Percentiles rank a stretch among this genome's conserved stretches.
Conservation (phyloP, 1,139 yeast genomes). For the Suhomyces yuchorum region DNA sequence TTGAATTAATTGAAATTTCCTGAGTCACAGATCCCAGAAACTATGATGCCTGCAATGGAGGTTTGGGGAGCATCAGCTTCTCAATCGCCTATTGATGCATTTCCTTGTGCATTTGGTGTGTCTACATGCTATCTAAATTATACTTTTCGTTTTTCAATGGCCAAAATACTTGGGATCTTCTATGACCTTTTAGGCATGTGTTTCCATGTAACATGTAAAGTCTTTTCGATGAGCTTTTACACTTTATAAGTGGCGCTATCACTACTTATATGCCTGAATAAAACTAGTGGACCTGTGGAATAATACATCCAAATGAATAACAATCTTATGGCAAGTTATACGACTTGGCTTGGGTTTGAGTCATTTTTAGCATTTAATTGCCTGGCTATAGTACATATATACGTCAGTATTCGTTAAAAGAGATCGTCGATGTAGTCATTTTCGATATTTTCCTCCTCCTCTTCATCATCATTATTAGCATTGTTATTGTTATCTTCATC, state of each 20-base stretch:
- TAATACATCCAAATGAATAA: no score
- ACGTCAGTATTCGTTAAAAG: constrained; percentile 9
- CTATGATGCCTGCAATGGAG: no score
- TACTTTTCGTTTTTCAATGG: no score
- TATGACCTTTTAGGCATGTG: background rate
- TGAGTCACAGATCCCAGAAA: background rate
- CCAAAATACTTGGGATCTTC: no score
- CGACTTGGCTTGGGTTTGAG: background rate
- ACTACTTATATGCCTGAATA: background rate
- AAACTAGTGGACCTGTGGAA: no score
- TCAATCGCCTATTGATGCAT: no score
- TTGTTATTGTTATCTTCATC: constrained; percentile 20
- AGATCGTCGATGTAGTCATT: constrained; percentile 17
- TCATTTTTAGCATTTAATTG: background rate
- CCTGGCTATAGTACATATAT: constrained; percentile 2
- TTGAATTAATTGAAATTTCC: background rate
- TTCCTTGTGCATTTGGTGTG: no score
- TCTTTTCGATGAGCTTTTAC: background rate
- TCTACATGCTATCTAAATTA: no score
- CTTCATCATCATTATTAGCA: constrained; percentile 15
- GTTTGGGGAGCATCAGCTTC: no score
- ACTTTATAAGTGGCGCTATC: background rate
- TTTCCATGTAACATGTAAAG: background rate
- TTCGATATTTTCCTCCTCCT: constrained; percentile 14
- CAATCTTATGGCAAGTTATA: no score